Base-by-base conservation (phyloP, 2,329 filamentous ascomycete species). In the Blastomyces silverae region DNA sequence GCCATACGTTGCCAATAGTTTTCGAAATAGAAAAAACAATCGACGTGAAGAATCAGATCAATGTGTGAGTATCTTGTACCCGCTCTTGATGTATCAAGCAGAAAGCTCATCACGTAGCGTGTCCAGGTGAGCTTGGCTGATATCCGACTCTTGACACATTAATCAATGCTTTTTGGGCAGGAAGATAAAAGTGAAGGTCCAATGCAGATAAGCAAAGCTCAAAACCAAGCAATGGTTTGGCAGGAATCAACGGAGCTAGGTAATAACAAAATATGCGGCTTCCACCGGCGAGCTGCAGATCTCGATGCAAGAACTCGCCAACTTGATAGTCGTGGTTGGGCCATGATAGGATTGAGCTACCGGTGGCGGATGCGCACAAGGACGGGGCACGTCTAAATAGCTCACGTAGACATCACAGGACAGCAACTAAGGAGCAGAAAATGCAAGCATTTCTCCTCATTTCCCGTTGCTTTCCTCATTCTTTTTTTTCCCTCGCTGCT, bases 181-280 rank as follows among this genome's bases (percentile, higher is more conserved):
- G 48, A 52, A 28, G 48, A 25, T 52, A 22, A 22, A 28, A 11
- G 10, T 5, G 44, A 20, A 10, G n/a, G n/a, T n/a, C 7, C 48
- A 13, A 39, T 58, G 55, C 34, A 58, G 55, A 58, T 25, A 25
- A 42, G 34, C n/a, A 42, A 10, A 58, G 34, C 17, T 46, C 57
- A 44, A 48, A 46, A 37, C 57, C 37, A 60, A 46, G 37, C 37
- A 39, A 20, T 20, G 22, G 39, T 48, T 46, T 60, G 57, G 11
- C 10, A 39, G 39, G n/a, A 39, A 57, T 39, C 55, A 39, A 31
- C 25, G 13, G 55, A 37, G 55, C 17, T 59, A 25, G 48, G 48
- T 20, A 25, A 46, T 1, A 20, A 15, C 50, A 11, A 20, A 48
- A 61, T 61, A 37, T 50, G 28, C 46, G 42, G 25, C 17, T 61